phyloP scores from a whole-genome alignment of 208 protist species.

The Kentomonas sorsogonicus region DNA sequence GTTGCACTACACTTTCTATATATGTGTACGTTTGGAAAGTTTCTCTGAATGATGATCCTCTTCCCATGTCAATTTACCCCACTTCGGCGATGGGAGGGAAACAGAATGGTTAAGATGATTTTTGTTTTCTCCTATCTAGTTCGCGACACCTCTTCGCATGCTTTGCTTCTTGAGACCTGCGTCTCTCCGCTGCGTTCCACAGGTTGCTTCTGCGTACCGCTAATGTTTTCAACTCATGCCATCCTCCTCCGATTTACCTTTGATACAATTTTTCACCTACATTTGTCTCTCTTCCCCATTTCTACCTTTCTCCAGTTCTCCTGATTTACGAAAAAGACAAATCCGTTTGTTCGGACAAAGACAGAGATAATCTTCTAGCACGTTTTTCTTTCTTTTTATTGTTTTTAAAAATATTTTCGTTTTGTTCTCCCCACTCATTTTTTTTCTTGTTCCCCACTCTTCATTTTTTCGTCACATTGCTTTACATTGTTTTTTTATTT shows the following conservation, averaged over 20 bases:
- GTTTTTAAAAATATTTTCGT: constrained; percentile 12
- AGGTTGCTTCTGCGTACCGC: no score
- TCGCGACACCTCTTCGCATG: no score
- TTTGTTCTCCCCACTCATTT: constrained; percentile 1
- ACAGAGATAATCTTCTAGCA: not conserved
- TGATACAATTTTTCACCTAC: not conserved
- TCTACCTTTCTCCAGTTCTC: not conserved
- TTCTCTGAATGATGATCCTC: no score
- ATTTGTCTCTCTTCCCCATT: not conserved
- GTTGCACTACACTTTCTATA: no score
- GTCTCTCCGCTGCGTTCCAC: no score
- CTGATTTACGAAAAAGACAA: not conserved
- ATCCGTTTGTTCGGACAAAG: not conserved
- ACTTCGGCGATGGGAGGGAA: no score
- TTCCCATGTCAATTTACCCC: no score
- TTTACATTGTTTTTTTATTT: not conserved
- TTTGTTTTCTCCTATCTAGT: no score
- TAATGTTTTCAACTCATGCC: not conserved
- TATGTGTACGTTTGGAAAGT: no score
- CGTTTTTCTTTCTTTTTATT: constrained; percentile 1
- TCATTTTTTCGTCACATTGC: not conserved
- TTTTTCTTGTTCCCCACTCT: not conserved
- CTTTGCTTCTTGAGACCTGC: no score
- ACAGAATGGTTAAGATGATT: no score
- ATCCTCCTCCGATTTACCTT: not conserved